These are phyloP conservation scores for Pachysandra terminalis DNA, from an alignment of 164 flowering plant genomes.

Conservation along the genomic window DNA sequence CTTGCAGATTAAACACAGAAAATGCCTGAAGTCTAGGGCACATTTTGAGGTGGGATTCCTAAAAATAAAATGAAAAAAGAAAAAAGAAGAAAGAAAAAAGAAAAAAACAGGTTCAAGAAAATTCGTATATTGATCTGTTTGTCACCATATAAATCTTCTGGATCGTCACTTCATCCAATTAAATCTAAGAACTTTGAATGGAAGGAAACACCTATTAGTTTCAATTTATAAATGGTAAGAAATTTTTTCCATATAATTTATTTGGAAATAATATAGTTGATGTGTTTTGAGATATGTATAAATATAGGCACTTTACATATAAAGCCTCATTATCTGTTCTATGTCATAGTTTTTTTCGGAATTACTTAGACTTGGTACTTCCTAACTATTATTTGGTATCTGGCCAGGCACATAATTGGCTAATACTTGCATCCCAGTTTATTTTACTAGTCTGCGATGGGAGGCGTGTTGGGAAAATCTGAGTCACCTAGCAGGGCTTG, in stretches of 20 bases:
- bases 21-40: too few relatives aligned
- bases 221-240: not conserved
- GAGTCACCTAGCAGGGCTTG: constrained; percentile 36
- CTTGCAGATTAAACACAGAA: too few relatives aligned
- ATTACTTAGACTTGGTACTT: not conserved
- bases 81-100: too few relatives aligned
- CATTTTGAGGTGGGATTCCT: too few relatives aligned
- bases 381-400: not conserved
- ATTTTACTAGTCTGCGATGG: constrained; percentile 40
- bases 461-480: constrained; percentile 51
- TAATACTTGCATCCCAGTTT: not conserved
- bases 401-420: constrained; percentile 12
- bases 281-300: not conserved
- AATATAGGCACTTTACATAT: not conserved
- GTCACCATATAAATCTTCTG: not conserved
- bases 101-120: too few relatives aligned
- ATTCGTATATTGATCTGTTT: too few relatives aligned
- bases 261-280: not conserved
- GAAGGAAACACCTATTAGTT: not conserved
- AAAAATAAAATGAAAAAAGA: too few relatives aligned
- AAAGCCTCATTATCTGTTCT: not conserved
- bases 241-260: not conserved
- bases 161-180: not conserved
- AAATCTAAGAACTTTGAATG: not conserved
- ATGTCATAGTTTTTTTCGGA: not conserved